Base-by-base conservation (phyloP, 768 basidiomycete species). In the Russula sp. region DNA sequence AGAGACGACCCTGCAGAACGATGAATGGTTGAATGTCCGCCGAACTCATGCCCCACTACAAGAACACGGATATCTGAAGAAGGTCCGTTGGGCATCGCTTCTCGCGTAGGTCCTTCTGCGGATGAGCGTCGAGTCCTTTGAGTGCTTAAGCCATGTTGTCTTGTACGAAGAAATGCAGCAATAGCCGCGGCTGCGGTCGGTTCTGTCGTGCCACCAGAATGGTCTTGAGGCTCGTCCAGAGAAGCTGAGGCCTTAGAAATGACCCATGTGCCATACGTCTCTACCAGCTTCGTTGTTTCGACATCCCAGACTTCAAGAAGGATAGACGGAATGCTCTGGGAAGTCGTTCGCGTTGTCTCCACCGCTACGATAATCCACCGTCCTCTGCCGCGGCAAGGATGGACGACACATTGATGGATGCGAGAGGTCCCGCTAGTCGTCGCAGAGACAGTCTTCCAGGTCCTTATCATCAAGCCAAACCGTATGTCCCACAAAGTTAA, bases 401-500 rank as follows among this genome's bases (percentile, higher is more conserved):
- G 96, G 0, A 94, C 76, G 13, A 79, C 80, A 65, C 86, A 86
- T 68, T 92, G 86, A 63, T 90, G 81, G 25, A 95, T 82, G 41
- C 83, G 80, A 2, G 79, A 79, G 7, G 79, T 76, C 42, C 77
- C 74, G 2, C 83, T 83, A 2, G 76, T 75, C 11, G 79, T 76
- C 4, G 81, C 78, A 7, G 78, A 77, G 10, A 85, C 85, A 7
- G 85, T 85, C 68, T 85, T 83, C 95, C 96, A 98, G 62, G 86
- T 90, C 71, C 89, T 90, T 65, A 98, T 78, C 5, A 88, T 76
- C 20, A 98, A 76, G 1, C 95, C 94, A 67, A 98, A 99, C 10
- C 96, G 87, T 46, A 93, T 84, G 74, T 99, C 97, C 94, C 95
- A 99, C 3, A 99, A 78, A 0, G 90, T 85, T 13, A 98, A 75